Evolutionary conservation across 768 basidiomycete species (phyloP), one percentile per base, ranked within the genome.

Genomic region (Russula sp.): DNA sequence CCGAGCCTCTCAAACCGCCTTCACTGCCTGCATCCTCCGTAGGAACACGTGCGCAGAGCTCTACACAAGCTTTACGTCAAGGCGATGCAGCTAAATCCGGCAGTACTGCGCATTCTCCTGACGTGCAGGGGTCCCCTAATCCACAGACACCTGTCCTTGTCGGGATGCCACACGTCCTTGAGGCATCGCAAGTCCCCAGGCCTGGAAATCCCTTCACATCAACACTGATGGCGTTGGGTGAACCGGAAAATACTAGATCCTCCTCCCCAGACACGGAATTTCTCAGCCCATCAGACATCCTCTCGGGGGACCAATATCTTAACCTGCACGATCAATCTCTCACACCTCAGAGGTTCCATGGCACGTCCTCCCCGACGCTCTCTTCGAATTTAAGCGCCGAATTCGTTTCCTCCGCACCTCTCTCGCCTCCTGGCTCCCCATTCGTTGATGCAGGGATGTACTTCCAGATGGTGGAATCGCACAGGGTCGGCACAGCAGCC

Each of bases 391-490:
- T 60, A 48, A 64, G 63, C 53, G 34, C 49, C 54, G 64, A 61
- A 8, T 38, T 52, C 54, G 32, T 65, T 28, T 61, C 64, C 50
- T 61, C 64, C 14, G 49, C 60, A n/a, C 61, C 60, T 26, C 52
- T 61, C 32, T 65, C 64, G 5, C 65, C 61, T n/a, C 65, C 62
- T 11, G 53, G 57, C 5, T 63, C 65, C 5, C 65, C 65, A 2
- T 64, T 55, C 38, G 2, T 64, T 14, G 56, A 32, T 54, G 57
- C 44, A 24, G 65, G 51, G 32, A 40, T 50, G 8, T 40, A 64
- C 36, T 52, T 13, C 18, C 57, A 30, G 38, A n/a, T 46, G 20
- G n/a, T 22, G 8, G 56, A 24, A 44, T 63, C 20, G 50, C 51
- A 2, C 24, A 7, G 26, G 18, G 32, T 18, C 10, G 34, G 36